Conservation (phyloP, 768 basidiomycete species). For the Rhodosporidiobolus sp. region DNA sequence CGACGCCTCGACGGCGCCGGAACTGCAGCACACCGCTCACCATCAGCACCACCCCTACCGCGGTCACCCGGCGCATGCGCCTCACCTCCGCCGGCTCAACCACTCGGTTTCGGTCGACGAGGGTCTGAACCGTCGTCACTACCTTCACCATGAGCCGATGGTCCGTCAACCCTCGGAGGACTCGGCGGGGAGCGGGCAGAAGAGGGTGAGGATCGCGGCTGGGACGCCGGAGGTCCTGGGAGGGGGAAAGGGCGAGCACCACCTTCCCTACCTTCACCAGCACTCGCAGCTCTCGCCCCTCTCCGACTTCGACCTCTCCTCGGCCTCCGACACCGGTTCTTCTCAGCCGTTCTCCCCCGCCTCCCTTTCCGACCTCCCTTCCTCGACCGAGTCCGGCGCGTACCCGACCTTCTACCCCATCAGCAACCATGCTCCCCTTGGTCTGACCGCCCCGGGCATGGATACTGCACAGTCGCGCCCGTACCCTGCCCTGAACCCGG, state of each 20-base stretch:
- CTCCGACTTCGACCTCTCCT: conserved; percentile 20
- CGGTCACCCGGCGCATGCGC: background rate
- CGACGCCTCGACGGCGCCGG: background rate
- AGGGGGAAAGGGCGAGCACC: conserved; percentile 1
- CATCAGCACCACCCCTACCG: background rate
- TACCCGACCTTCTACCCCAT: conserved; percentile 15
- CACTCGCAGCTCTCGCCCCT: conserved; percentile 31
- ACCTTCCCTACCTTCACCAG: conserved; percentile 21
- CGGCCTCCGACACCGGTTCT: conserved; percentile 20
- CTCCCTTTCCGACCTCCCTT: conserved; percentile 34
- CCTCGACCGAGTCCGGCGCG: conserved; percentile 31
- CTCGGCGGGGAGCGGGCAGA: background rate
- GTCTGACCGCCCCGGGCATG: conserved; percentile 20
- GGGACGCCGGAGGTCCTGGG: conserved; percentile 28
- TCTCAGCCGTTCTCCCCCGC: conserved; percentile 33
- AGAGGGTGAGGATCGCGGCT: conserved; percentile 25
- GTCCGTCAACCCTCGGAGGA: conserved; percentile 4
- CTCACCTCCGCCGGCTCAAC: conserved; percentile 7
- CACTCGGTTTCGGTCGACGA: conserved; percentile 35
- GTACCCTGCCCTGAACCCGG: conserved; percentile 3
- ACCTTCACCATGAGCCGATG: conserved; percentile 2
- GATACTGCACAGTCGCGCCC: conserved; percentile 8
- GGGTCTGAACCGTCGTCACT: conserved; percentile 18
- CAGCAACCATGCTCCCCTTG: background rate
- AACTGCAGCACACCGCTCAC: background rate